phyloP scores from a whole-genome alignment of 2,329 filamentous ascomycete species.

The Bipolaris zeicola region DNA sequence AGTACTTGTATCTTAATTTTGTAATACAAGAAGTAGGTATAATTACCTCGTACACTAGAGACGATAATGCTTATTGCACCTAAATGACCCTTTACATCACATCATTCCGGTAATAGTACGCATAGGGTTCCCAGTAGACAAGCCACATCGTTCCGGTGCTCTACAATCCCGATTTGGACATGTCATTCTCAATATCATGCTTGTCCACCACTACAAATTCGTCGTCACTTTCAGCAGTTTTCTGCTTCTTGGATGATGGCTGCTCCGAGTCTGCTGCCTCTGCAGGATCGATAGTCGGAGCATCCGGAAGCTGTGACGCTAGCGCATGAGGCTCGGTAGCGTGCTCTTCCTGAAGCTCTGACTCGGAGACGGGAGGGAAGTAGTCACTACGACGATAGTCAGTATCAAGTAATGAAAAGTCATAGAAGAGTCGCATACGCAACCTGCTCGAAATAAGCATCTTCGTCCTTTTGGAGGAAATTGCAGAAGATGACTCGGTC shows the following conservation, averaged over 20 bases:
- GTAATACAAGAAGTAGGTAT: constrained; percentile 12
- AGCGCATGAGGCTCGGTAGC: constrained; percentile 41
- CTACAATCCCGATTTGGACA: constrained; percentile 20
- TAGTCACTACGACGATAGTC: constrained; percentile 33
- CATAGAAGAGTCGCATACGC: constrained; percentile 63
- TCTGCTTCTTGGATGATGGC: constrained; percentile 55
- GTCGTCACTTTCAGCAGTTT: constrained; percentile 42
- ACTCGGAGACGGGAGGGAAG: constrained; percentile 40
- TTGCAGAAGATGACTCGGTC: constrained; percentile 83
- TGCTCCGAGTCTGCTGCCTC: constrained; percentile 48
- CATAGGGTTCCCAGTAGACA: background rate
- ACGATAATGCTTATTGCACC: background rate
- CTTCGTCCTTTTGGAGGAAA: constrained; percentile 77
- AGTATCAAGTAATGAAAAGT: constrained; percentile 3
- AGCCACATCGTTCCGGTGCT: background rate
- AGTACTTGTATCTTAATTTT: background rate
- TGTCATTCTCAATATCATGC: constrained; percentile 29
- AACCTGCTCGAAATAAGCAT: constrained; percentile 70
- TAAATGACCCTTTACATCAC: background rate
- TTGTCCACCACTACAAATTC: constrained; percentile 42
- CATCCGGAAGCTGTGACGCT: constrained; percentile 55
- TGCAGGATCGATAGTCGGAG: constrained; percentile 55
- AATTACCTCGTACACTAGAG: background rate
- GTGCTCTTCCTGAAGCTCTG: constrained; percentile 27
- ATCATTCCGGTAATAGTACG: no score